Percentiles rank a stretch among this genome's conserved stretches.
These are phyloP conservation scores for Ganoderma lingzhi DNA, from an alignment of 1,284 basidiomycete genomes.

Conservation along the genomic window DNA sequence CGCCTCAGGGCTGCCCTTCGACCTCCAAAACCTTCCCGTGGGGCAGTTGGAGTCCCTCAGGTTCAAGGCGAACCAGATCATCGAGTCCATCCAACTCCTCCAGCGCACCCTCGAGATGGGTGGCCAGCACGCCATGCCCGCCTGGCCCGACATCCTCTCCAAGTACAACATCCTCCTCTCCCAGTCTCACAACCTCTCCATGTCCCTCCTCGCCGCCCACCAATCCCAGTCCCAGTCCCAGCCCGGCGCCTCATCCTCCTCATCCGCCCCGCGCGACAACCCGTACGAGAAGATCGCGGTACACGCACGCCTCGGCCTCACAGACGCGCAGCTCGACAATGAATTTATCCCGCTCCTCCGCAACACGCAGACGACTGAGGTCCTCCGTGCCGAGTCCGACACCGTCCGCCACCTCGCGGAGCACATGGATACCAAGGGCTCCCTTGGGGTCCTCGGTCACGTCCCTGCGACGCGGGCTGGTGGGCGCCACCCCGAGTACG, in stretches of 20 bases:
- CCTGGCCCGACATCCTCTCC: slow-evolving; percentile 84
- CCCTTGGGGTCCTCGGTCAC: slow-evolving; percentile 52
- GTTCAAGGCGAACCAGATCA: slow-evolving; percentile 78
- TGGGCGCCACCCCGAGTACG: slow-evolving; percentile 50
- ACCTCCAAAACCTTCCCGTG: slow-evolving; percentile 40
- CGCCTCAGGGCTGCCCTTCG: slow-evolving; percentile 23
- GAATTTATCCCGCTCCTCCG: slow-evolving; percentile 76
- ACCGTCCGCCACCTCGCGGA: slow-evolving; percentile 73
- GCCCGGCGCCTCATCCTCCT: slow-evolving; percentile 15
- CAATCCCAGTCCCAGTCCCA: slow-evolving; percentile 10
- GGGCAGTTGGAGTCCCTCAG: slow-evolving; percentile 75
- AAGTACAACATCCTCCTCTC: slow-evolving; percentile 85
- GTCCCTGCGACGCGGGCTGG: slow-evolving; percentile 23
- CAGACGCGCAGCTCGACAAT: slow-evolving; percentile 73
- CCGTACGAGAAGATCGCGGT: slow-evolving; percentile 70
- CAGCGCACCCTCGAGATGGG: slow-evolving; percentile 68
- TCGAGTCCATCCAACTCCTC: slow-evolving; percentile 74
- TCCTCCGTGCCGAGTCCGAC: slow-evolving; percentile 71
- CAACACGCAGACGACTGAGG: slow-evolving; percentile 79
- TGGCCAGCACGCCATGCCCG: slow-evolving; percentile 62
- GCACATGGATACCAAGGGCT: slow-evolving; percentile 68
- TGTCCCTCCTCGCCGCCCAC: slow-evolving; percentile 57
- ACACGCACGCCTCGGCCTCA: slow-evolving; percentile 63
- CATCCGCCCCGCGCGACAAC: slow-evolving; percentile 41
- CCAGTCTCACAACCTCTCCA: slow-evolving; percentile 78